Percentiles rank a stretch among this genome's conserved stretches.
These are phyloP conservation scores for Tillandsia leiboldiana DNA, from an alignment of 176 grass and related monocot genomes.

Conservation along the genomic window DNA sequence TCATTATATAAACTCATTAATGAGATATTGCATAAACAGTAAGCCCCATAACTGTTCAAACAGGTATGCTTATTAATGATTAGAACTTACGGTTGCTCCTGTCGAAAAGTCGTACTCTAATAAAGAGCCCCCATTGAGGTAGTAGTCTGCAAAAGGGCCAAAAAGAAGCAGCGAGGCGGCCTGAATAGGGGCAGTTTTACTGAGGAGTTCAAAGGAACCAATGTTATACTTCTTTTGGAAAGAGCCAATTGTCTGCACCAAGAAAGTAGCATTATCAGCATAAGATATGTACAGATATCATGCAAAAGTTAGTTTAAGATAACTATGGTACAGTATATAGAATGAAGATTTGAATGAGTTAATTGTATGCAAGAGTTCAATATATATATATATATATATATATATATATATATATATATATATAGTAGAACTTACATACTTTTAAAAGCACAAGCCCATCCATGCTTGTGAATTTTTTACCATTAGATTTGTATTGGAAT, in stretches of 20 bases:
- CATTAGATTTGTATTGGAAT: too few species aligned
- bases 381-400: too few species aligned
- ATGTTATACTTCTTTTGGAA: slow-evolving; percentile 97
- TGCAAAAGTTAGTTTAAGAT: slow-evolving; percentile 11
- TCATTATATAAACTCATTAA: background rate
- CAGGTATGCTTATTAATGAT: background rate
- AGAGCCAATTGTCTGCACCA: slow-evolving; percentile 74
- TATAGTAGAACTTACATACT: too few species aligned
- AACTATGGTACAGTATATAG: too few species aligned
- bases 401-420: too few species aligned
- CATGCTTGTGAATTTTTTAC: too few species aligned
- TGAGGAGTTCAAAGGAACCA: slow-evolving; percentile 87
- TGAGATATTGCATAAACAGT: background rate
- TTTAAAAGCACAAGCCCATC: too few species aligned
- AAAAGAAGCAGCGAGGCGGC: slow-evolving; percentile 72
- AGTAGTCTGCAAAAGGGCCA: slow-evolving; percentile 83
- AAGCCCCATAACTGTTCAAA: background rate
- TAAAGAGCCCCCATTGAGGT: slow-evolving; percentile 56
- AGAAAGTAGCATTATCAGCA: slow-evolving; percentile 1
- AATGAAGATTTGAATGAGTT: too few species aligned
- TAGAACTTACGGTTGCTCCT: slow-evolving; percentile 75
- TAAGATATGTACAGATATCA: slow-evolving; percentile 4
- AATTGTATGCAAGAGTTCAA: too few species aligned
- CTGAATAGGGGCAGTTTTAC: slow-evolving; percentile 82
- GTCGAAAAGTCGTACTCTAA: slow-evolving; percentile 69